phyloP scores from a whole-genome alignment of 2,329 filamentous ascomycete genomes.

The Fusarium compactum region DNA sequence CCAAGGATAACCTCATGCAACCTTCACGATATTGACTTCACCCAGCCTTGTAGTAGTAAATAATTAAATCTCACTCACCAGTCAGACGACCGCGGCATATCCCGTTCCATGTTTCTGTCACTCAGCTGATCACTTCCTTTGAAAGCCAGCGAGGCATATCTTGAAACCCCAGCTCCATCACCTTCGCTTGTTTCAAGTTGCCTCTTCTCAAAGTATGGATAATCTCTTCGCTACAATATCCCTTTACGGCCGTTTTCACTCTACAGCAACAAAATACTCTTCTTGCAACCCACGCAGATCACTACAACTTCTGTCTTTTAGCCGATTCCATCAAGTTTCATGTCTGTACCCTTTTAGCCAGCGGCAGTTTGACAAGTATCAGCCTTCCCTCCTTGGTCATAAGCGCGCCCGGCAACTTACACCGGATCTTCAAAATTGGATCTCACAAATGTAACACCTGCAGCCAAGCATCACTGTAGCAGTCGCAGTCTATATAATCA shows the following conservation, averaged over 20 bases:
- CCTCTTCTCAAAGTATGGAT: neutral
- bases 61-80: neutral
- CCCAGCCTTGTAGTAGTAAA: neutral
- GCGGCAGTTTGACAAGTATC: conserved; percentile 25
- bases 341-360: conserved; percentile 15
- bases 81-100: neutral
- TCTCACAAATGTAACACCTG: conserved; percentile 17
- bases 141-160: conserved; percentile 35
- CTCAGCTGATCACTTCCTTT: conserved; percentile 32
- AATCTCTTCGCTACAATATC: conserved; percentile 17
- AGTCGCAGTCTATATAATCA: neutral
- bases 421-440: conserved; percentile 18
- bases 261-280: neutral
- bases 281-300: neutral
- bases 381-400: conserved; percentile 7
- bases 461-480: conserved; percentile 12
- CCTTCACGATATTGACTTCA: neutral
- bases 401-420: conserved; percentile 25
- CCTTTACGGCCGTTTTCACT: conserved; percentile 6
- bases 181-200: conserved; percentile 28
- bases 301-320: conserved; percentile 1
- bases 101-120: conserved; percentile 1
- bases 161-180: conserved; percentile 38
- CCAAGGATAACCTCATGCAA: neutral
- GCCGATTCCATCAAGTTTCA: conserved; percentile 12